These are phyloP conservation scores for Phytophthora litchii DNA, from an alignment of 352 stramenopile species.

Conservation along the genomic window DNA sequence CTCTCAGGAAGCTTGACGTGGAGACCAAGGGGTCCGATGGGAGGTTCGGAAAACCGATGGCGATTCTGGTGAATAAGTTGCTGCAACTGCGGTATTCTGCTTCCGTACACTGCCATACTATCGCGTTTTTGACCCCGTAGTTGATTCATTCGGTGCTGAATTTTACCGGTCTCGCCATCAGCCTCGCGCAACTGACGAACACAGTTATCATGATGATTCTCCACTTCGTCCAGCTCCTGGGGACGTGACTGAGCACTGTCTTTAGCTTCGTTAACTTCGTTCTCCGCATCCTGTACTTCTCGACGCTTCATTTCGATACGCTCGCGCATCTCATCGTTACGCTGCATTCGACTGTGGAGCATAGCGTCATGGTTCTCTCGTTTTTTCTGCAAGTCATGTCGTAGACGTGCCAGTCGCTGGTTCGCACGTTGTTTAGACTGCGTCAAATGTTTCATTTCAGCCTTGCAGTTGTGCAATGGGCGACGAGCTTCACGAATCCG, in stretches of 20 bases:
- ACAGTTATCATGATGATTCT: slow-evolving; percentile 65
- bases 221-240: slow-evolving; percentile 56
- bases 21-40: slow-evolving; percentile 78
- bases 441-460: slow-evolving; percentile 64
- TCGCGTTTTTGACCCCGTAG: slow-evolving; percentile 63
- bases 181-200: slow-evolving; percentile 60
- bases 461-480: slow-evolving; percentile 69
- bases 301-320: slow-evolving; percentile 55
- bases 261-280: slow-evolving; percentile 49
- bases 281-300: slow-evolving; percentile 46
- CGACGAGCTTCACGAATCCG: slow-evolving; percentile 66
- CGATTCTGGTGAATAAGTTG: slow-evolving; percentile 78
- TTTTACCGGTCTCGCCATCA: slow-evolving; percentile 52
- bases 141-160: slow-evolving; percentile 51
- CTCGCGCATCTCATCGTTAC: slow-evolving; percentile 63
- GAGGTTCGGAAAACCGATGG: slow-evolving; percentile 61
- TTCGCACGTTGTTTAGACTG: slow-evolving; percentile 59
- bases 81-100: slow-evolving; percentile 70
- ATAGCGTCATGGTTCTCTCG: slow-evolving; percentile 56
- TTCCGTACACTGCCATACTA: slow-evolving; percentile 69
- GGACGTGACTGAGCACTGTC: slow-evolving; percentile 28
- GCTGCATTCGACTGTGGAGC: slow-evolving; percentile 60
- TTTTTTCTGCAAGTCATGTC: slow-evolving; percentile 63
- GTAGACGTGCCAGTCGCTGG: slow-evolving; percentile 53
- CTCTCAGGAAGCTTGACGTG: slow-evolving; percentile 73